Evolutionary conservation across 2,329 filamentous ascomycete genomes (phyloP).

Genomic region (Phyllosticta citriasiana): DNA sequence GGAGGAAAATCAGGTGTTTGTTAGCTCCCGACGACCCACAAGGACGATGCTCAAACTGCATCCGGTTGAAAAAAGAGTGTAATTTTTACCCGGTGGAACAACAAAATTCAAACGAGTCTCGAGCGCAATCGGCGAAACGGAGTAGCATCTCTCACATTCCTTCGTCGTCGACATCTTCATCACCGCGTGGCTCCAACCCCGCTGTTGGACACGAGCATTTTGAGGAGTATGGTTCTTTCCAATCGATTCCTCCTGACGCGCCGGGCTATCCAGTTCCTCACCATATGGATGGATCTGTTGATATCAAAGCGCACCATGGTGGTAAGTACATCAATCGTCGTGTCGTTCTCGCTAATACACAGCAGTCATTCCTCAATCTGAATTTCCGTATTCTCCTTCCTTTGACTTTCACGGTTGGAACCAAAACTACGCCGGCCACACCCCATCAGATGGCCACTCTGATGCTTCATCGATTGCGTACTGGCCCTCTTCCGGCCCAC

Average conservation of each 20-base stretch:
- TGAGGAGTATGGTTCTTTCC: conserved; percentile 19
- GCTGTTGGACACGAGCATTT: conserved; percentile 18
- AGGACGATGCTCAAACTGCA: conserved; percentile 82
- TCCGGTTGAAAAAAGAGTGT: conserved; percentile 88
- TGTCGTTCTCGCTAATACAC: neutral
- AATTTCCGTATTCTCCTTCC: conserved; percentile 24
- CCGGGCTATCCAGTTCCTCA: conserved; percentile 13
- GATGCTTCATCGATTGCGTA: conserved; percentile 7
- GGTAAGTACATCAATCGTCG: conserved; percentile 17
- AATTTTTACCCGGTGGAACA: conserved; percentile 86
- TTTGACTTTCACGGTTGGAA: conserved; percentile 5
- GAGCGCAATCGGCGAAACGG: conserved; percentile 33
- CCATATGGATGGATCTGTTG: conserved; percentile 14
- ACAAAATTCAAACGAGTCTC: conserved; percentile 45
- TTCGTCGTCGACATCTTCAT: conserved; percentile 40
- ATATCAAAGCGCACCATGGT: conserved; percentile 19
- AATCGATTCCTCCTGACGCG: conserved; percentile 13
- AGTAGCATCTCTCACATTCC: conserved; percentile 33
- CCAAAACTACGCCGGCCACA: neutral
- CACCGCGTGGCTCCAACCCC: conserved; percentile 29
- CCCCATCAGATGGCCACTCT: conserved; percentile 3
- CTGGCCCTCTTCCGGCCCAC: conserved; percentile 22
- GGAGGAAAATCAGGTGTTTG: conserved; percentile 88
- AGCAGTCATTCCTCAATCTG: conserved; percentile 23
- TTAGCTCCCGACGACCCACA: conserved; percentile 61